Conservation (phyloP, 352 stramenopile genomes). For the Saprolegnia parasitica region DNA sequence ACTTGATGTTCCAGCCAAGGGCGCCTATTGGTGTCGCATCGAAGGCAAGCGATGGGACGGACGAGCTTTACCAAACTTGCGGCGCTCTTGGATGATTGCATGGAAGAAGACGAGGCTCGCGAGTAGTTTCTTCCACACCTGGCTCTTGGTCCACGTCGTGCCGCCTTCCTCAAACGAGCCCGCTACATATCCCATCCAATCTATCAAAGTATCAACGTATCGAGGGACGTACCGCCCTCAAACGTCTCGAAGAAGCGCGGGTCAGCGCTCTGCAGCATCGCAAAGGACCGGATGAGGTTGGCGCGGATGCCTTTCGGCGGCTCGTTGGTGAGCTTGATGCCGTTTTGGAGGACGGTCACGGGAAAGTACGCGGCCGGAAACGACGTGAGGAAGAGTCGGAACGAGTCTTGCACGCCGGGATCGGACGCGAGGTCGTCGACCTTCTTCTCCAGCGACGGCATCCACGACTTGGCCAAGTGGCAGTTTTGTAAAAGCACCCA, state of each 20-base stretch:
- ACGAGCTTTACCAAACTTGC: conserved; percentile 85
- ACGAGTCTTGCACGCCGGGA: conserved; percentile 56
- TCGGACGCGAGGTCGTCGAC: conserved; percentile 76
- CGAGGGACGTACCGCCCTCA: conserved; percentile 1
- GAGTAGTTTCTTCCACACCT: conserved; percentile 87
- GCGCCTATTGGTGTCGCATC: conserved; percentile 33
- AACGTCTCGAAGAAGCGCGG: conserved; percentile 48
- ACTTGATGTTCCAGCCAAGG: conserved; percentile 94
- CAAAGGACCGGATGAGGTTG: conserved; percentile 87
- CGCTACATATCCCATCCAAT: conserved; percentile 9
- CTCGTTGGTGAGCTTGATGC: conserved; percentile 92
- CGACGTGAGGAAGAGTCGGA: conserved; percentile 91
- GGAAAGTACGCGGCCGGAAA: conserved; percentile 90
- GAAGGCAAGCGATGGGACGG: background rate
- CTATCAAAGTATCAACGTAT: background rate
- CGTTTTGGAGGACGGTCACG: conserved; percentile 89
- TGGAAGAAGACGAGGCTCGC: conserved; percentile 91
- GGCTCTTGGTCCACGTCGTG: conserved; percentile 38
- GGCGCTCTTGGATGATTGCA: conserved; percentile 90
- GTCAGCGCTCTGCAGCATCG: conserved; percentile 78
- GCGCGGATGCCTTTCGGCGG: conserved; percentile 88
- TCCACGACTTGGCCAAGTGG: conserved; percentile 92
- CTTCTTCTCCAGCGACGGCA: conserved; percentile 89
- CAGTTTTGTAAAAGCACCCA: conserved; percentile 95
- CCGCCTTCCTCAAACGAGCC: conserved; percentile 58